Evolutionary conservation across 2,329 filamentous ascomycete species (phyloP), one percentile per base, ranked within the genome.

Genomic region (Trichophyton simii): DNA sequence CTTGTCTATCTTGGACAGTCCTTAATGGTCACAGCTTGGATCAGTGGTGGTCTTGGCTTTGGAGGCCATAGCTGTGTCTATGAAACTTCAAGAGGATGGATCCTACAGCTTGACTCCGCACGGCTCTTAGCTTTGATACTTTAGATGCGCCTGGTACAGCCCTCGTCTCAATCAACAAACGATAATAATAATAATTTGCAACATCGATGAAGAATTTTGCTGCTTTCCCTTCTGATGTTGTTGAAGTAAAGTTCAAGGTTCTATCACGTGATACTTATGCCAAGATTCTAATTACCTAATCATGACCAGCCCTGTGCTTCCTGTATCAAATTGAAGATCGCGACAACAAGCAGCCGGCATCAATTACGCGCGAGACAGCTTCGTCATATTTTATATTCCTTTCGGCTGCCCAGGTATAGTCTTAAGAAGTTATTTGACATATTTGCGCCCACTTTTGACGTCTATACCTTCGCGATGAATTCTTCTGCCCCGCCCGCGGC

Each of bases 401-500:
- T 52, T 8, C 20, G 3, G 5, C 11, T 25, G 9, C 6, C 11
- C 9, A 7, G 20, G 31, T 9, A 25, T 28, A 13, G 5, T 13
- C 18, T 22, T 55, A 28, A 11, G 18, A 55, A 55, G 15, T 6
- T 9, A 38, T 38, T 15, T 20, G 15, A 9, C 25, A 11, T 5
- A 20, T 18, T 28, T 55, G 8, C 18, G 11, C n/a, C 4, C 28
- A 6, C 13, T 13, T 25, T 28, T 36, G 28, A 36, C 20, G 15
- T 7, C 34, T 31, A n/a, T 4, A 55, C 28, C 15, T 1, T 55
- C 36, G 52, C 25, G 22, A 76, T 77, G 75, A 76, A 76, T 64
- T 69, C 75, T 65, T 75, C 74, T 61, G 71, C 75, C 65, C 72
- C 75, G 67, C 77, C 77, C 60, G 75, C 75, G 65, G 69, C 76